phyloP scores from a whole-genome alignment of 129 eudicot genomes.

The Centrapalus pauciflorus region DNA sequence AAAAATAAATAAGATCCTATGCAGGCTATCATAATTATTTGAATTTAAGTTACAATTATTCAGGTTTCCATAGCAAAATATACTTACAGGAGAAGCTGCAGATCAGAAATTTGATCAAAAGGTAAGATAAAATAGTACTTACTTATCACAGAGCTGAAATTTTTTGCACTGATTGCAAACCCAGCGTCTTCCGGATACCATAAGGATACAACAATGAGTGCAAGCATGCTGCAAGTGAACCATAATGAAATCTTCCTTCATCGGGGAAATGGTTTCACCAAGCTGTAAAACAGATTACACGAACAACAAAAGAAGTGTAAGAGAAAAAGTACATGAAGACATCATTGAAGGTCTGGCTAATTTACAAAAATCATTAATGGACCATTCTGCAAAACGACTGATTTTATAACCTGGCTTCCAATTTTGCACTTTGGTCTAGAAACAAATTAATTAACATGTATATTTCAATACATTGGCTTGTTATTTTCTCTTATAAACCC shows the following conservation, averaged over 20 bases:
- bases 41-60: no score
- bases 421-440: no score
- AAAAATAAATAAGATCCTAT: no score
- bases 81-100: background rate
- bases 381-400: no score
- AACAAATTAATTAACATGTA: no score
- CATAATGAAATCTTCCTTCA: slow-evolving; percentile 99
- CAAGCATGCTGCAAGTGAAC: slow-evolving; percentile 95
- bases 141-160: slow-evolving; percentile 94
- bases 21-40: no score
- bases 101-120: background rate
- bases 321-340: background rate
- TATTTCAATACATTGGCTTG: no score
- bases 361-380: no score
- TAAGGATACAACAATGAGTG: slow-evolving; percentile 81
- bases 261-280: slow-evolving; percentile 83
- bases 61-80: no score
- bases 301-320: background rate
- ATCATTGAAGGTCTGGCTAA: background rate
- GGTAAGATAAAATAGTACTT: slow-evolving; percentile 25
- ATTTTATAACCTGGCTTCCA: no score
- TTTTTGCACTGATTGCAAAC: slow-evolving; percentile 80
- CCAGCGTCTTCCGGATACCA: slow-evolving; percentile 95
- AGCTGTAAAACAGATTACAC: slow-evolving; percentile 47
- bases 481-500: no score